Evolutionary conservation across 208 protist genomes (phyloP), one percentile per base, ranked within the genome.

Genomic region (Borovskyia barvae): DNA sequence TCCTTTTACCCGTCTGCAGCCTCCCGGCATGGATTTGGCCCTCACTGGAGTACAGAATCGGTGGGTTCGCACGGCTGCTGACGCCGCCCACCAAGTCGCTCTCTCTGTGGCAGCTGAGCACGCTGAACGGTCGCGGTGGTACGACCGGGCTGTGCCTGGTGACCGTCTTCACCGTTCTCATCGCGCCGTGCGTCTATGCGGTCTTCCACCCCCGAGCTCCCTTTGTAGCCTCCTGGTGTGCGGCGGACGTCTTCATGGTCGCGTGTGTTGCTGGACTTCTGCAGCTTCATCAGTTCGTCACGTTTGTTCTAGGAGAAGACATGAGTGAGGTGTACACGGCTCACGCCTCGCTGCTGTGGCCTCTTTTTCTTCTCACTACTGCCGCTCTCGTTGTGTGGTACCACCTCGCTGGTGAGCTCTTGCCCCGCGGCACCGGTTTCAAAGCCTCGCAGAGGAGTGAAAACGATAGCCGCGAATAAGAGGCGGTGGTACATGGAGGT

Each of bases 211-310:
- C 52, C 1, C 25, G 43, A 0, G 53, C 11, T 19, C 7, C 39
- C 5, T 73, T 88, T 28, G 26, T 97, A 5, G 77, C 90, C n/a
- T 94, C 97, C 26, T 98, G 97, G 95, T 85, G 80, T 17, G 83
- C 80, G 0, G 67, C 85, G 2, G 92, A 98, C 51, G 95, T 94
- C 6, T 77, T 97, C 46, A 50, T 97, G 14, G 30, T 98, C 2
- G 85, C 81, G 24, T 87, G 97, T 43, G 43, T 97, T 17, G 80
- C 84, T 9, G 92, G 93, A 1, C 73, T 98, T 11, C 46, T 97
- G 20, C 87, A 98, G 73, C 58, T 98, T 4, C 72, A 82, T 9
- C 92, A 94, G 49, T 97, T 98, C 52, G 72, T 97, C 2, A 64
- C 82, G 9, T 98, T 97, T 56, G 69, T 97, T 17, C 57, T 98